Evolutionary conservation across 495 filamentous ascomycete genomes (phyloP).

Genomic region (Aspergillus indologenus): DNA sequence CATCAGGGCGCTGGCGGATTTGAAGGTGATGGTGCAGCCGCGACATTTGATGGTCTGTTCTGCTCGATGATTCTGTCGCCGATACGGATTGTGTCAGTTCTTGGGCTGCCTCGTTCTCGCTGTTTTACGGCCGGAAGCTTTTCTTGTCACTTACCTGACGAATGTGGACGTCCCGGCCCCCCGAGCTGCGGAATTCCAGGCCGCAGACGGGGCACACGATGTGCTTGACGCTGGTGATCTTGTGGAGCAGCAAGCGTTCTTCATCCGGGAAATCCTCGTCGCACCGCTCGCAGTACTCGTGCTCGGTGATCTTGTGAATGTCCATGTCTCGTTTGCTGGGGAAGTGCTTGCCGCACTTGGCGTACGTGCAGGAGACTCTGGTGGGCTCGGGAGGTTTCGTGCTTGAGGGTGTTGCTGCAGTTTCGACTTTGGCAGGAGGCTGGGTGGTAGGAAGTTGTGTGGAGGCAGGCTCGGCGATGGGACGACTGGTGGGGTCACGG

Average conservation of each 20-base stretch:
- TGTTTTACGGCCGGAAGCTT: too few relatives aligned
- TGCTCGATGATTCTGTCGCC: constrained; percentile 37
- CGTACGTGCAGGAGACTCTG: constrained; percentile 54
- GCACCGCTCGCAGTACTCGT: constrained; percentile 52
- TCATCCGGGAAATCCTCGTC: constrained; percentile 46
- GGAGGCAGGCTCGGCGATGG: neutral
- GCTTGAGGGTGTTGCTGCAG: neutral
- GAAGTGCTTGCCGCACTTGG: constrained; percentile 62
- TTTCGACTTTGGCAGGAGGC: neutral
- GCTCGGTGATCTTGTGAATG: constrained; percentile 44
- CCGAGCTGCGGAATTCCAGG: constrained; percentile 45
- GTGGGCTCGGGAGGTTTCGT: neutral
- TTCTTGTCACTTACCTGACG: constrained; percentile 34
- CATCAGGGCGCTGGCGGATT: constrained; percentile 41
- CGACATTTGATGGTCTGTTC: constrained; percentile 44
- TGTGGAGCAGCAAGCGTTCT: constrained; percentile 40
- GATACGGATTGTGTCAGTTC: neutral
- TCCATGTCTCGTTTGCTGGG: constrained; percentile 42
- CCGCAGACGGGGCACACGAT: constrained; percentile 52
- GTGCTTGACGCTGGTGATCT: constrained; percentile 39
- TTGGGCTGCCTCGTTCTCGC: too few relatives aligned
- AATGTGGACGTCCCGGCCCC: constrained; percentile 46
- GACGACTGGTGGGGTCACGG: neutral
- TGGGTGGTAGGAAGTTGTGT: neutral
- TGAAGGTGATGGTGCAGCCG: constrained; percentile 44